Percentiles rank a stretch among this genome's conserved stretches.
Conservation (phyloP, 2,329 filamentous ascomycete genomes). For the Nemania serpens region DNA sequence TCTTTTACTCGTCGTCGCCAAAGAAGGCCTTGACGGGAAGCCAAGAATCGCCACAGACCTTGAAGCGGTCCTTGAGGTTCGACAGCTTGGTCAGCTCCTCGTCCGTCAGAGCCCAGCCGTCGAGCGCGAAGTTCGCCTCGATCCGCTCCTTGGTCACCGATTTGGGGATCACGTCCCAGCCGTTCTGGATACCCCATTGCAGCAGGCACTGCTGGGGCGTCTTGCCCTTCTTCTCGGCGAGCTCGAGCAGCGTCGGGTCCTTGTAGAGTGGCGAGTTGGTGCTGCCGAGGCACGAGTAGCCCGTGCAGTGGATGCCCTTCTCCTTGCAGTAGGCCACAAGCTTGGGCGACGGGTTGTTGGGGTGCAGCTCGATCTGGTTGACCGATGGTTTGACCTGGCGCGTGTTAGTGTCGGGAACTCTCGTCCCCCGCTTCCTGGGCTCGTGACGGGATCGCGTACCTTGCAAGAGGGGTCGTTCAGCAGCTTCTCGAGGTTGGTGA, state of each 20-base stretch:
- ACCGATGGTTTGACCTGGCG: constrained; percentile 65
- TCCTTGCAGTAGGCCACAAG: constrained; percentile 72
- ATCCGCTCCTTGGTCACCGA: constrained; percentile 75
- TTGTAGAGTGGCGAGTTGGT: constrained; percentile 72
- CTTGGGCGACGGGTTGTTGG: constrained; percentile 80
- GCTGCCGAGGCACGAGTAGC: constrained; percentile 75
- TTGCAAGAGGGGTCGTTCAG: constrained; percentile 68
- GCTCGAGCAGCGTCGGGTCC: constrained; percentile 63
- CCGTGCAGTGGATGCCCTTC: constrained; percentile 76
- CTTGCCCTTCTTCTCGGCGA: constrained; percentile 70
- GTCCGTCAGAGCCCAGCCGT: constrained; percentile 73
- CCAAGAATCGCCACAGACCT: constrained; percentile 78
- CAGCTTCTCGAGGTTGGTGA: constrained; percentile 78
- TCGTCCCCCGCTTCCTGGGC: neutral
- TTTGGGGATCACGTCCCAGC: constrained; percentile 86
- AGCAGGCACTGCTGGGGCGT: constrained; percentile 77
- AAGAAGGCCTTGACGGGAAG: constrained; percentile 81
- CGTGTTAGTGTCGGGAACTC: neutral
- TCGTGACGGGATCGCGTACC: constrained; percentile 45
- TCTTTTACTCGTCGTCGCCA: constrained; percentile 73
- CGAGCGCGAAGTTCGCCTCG: constrained; percentile 73
- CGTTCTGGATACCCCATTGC: constrained; percentile 80
- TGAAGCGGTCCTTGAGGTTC: constrained; percentile 75
- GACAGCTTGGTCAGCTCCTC: constrained; percentile 74
- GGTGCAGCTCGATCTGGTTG: constrained; percentile 84